Evolutionary conservation across 192 early-diverging fungal genomes (phyloP), one percentile per base, ranked within the genome.

Genomic region (Coemansia sp.): DNA sequence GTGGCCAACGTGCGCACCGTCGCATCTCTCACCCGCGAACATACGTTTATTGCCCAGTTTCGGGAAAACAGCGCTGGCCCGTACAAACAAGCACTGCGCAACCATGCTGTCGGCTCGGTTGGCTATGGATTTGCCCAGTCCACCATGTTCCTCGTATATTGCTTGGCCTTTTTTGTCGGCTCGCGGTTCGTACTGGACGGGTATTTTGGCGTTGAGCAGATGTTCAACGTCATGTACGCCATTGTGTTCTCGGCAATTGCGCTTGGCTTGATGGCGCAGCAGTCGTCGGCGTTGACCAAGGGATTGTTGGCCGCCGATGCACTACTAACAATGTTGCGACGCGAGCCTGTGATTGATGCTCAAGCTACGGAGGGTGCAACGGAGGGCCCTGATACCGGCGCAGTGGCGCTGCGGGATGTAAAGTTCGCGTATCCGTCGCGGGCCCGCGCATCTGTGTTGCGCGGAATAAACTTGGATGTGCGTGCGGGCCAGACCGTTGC

Each of bases 1-100:
- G 89, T 96, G 29, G 73, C 85, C 17, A 88, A 91, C 58, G 90
- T 97, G 26, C 91, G 92, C 50, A 97, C 95, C 1, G 90, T 97
- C 22, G 86, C 90, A 29, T 82, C 92, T 6, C 83, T 97, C 29
- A 90, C 85, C 14, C 85, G 88, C 49, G 88, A 94, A 71, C 67
- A 77, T 19, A 71, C 73, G 22, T 96, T 98, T 68, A 85, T 87
- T 59, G 59, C 75, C 16, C 78, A 81, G 47, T 97, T 90, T 65
- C 61, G 70, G 19, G 70, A 71, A 2, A 86, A 87, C 51, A 88
- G 89, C 57, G 65, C 82, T 1, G 79, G 71, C 12, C 93, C 93
- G 1, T 90, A 97, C 74, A 64, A 81, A 14, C 76, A 86, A 19
- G 88, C 90, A 11, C 53, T 88, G 22, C 61, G 77, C 27, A 89